Evolutionary conservation across 2,329 filamentous ascomycete species (phyloP).

Genomic region (Sporothrix inflata): DNA sequence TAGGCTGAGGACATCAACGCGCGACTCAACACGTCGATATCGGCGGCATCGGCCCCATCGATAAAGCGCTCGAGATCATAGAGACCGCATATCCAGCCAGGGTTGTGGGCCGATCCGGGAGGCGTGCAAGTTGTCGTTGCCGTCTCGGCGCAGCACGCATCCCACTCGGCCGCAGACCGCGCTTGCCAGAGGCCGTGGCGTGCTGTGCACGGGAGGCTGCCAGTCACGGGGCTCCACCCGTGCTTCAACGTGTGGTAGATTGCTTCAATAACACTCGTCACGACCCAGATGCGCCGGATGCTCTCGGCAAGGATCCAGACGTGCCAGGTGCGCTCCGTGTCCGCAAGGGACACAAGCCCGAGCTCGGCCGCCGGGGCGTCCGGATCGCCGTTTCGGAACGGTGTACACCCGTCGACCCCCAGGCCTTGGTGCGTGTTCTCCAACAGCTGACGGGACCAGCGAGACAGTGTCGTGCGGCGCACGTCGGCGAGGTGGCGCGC

Average conservation of each 20-base stretch:
- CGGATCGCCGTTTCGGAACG: too few relatives aligned
- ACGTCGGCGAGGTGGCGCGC: slow-evolving; percentile 45
- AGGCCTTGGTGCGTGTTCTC: neutral
- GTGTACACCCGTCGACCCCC: neutral
- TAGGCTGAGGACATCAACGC: neutral
- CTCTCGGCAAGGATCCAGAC: slow-evolving; percentile 42
- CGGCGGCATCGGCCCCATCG: neutral
- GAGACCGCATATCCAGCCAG: neutral
- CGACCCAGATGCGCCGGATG: slow-evolving; percentile 39
- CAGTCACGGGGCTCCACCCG: slow-evolving; percentile 34
- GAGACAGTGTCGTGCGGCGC: slow-evolving; percentile 34
- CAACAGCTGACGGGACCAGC: slow-evolving; percentile 17
- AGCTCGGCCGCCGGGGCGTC: too few relatives aligned
- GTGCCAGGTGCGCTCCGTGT: slow-evolving; percentile 32
- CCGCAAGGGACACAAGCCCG: neutral
- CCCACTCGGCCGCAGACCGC: slow-evolving; percentile 35
- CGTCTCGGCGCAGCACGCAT: slow-evolving; percentile 12
- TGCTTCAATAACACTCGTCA: slow-evolving; percentile 32
- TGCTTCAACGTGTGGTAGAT: slow-evolving; percentile 36
- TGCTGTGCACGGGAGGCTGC: slow-evolving; percentile 37
- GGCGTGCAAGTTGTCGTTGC: neutral
- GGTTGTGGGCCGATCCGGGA: too few relatives aligned
- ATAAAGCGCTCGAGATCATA: neutral
- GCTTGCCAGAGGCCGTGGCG: slow-evolving; percentile 39
- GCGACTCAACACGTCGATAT: neutral